Evolutionary conservation across 768 basidiomycete species (phyloP), one percentile per base, ranked within the genome.

Genomic region (Tylopilus plumbeoviolaceoides): DNA sequence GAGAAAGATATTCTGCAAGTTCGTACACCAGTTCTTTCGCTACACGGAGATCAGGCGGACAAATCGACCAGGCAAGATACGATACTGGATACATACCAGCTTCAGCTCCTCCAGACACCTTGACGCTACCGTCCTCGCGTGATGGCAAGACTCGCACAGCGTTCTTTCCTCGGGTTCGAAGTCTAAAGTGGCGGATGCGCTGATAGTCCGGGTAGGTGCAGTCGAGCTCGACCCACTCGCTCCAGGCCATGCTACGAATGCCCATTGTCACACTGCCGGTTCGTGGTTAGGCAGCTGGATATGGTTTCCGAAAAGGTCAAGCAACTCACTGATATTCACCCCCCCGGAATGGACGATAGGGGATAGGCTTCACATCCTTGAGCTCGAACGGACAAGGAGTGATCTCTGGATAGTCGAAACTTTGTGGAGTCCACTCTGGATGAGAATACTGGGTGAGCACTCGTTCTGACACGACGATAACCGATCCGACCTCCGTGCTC

Each of bases 161-260:
- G 3, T 73, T 70, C 20, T 72, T 65, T 14, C 81, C 80, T 47
- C 80, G 77, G 12, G 76, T 80, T 9, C 48, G 42, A 54, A 87
- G 73, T 40, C 86, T 79, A 51, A 77, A 73, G n/a, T 71, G 67
- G 46, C 80, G 78, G 39, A 89, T 78, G 8, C 68, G 70, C 61
- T 86, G 78, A 61, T 82, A 84, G 18, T 63, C 59, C 17, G 72
- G 63, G 60, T 81, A 85, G 50, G 79, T 70, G 50, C 77, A 74
- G 64, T 87, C 87, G 30, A 87, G 73, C 71, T 88, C 84, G 43
- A 89, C 81, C 87, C 87, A 89, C 48, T 84, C 80, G 38, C 77
- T 75, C 82, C 83, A 89, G 9, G 72, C 72, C 84, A 89, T 87
- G 45, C 63, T 69, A 36, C 81, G 78, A 59, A 85, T 79, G 55